Evolutionary conservation across 768 basidiomycete species (phyloP), one percentile per base, ranked within the genome.

Genomic region (Lentinula aciculospora): DNA sequence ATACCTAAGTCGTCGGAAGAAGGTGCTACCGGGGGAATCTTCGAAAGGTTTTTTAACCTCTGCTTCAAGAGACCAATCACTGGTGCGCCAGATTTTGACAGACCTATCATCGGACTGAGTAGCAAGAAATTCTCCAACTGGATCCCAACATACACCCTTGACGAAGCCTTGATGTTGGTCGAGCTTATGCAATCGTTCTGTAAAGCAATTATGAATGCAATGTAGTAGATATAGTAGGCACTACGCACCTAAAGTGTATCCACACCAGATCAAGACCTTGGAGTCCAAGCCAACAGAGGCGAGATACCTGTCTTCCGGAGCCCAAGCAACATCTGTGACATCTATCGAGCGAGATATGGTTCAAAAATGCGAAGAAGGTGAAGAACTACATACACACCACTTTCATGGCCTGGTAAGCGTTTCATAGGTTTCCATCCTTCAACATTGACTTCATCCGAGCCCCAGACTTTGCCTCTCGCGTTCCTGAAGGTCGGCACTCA

Each of bases 131-230:
- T 98, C 91, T 46, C 97, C 97, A 2, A 95, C 96, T 3, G 97
- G 97, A 73, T 99, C 97, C 86, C 96, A 99, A 67, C 93, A 95
- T 50, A 99, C 92, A 58, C 97, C 97, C 72, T 99, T 98, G 65
- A 99, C 95, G 70, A 98, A 98, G 2, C 94, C 96, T 65, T 92
- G 86, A 67, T 98, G 97, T 58, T 84, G 84, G 58, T 92, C 90
- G 5, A 99, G 81, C 69, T 88, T 92, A 37, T 82, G 78, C 57
- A 98, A 69, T 12, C 89, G 86, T 64, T 95, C 95, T 97, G 66
- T 0, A 7, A 7, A 23, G 54, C 31, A n/a, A 1, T 19, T 17
- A 36, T 40, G 39, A 32, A 29, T 29, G 58, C 13, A 42, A n/a
- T 48, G 46, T 40, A n/a, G 31, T 19, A 19, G 28, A 51, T 32